Conservation (phyloP, 768 basidiomycete species). For the Boletus tylopilopsis region DNA sequence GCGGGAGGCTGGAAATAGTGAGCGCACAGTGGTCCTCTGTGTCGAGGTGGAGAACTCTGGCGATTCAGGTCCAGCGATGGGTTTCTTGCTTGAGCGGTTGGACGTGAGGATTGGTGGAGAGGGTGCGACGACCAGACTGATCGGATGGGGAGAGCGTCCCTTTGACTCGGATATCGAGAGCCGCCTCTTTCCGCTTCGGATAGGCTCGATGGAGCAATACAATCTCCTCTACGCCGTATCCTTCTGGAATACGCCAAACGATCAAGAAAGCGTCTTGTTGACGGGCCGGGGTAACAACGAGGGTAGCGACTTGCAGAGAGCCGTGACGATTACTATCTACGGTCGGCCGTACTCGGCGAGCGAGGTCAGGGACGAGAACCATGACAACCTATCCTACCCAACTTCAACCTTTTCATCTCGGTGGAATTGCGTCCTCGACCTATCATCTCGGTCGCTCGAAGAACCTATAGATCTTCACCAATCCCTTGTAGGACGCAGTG, state of each 20-base stretch:
- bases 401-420: constrained; percentile 75
- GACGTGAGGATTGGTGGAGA: constrained; percentile 73
- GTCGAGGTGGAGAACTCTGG: constrained; percentile 87
- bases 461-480: constrained; percentile 17
- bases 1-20: constrained; percentile 67
- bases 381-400: constrained; percentile 42
- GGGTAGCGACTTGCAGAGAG: constrained; percentile 56
- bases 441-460: constrained; percentile 40
- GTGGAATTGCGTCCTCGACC: constrained; percentile 89
- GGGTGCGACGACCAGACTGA: constrained; percentile 47
- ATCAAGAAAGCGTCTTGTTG: constrained; percentile 39
- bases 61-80: constrained; percentile 53
- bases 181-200: constrained; percentile 62
- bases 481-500: constrained; percentile 29
- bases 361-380: constrained; percentile 15
- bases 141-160: constrained; percentile 45
- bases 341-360: constrained; percentile 60
- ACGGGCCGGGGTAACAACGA: constrained; percentile 30
- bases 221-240: constrained; percentile 90
- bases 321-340: constrained; percentile 75
- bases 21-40: constrained; percentile 84
- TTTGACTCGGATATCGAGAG: constrained; percentile 34
- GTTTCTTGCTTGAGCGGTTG: constrained; percentile 74
- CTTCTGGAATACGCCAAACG: constrained; percentile 64
- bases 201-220: constrained; percentile 76